A percentile compares a stretch with the other conserved stretches of the same genome.
Evolutionary conservation across 2,329 filamentous ascomycete species (phyloP).

Genomic region (Daldinia sp.): DNA sequence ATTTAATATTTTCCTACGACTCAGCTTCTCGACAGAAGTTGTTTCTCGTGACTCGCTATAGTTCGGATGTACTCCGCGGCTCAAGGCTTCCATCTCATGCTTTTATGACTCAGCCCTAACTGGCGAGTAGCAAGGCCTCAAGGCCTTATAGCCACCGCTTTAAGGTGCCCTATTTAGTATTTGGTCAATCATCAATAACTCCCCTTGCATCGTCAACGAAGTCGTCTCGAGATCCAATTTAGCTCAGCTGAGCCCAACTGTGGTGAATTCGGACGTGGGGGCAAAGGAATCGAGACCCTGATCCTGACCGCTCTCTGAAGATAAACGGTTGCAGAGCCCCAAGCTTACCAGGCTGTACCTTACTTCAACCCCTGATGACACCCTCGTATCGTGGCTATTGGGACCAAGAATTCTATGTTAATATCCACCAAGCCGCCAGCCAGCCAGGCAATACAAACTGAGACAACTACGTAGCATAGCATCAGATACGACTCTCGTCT

Average conservation of each 20-base stretch:
- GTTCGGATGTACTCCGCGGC: background rate
- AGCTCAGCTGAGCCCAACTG: slow-evolving; percentile 25
- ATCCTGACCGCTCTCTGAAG: slow-evolving; percentile 29
- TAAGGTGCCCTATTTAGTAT: slow-evolving; percentile 9
- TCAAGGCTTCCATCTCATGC: slow-evolving; percentile 7
- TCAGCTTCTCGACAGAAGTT: slow-evolving; percentile 22
- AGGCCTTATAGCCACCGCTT: background rate
- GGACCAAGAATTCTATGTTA: slow-evolving; percentile 18
- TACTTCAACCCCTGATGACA: slow-evolving; percentile 27
- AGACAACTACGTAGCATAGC: slow-evolving; percentile 27
- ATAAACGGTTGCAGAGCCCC: slow-evolving; percentile 32
- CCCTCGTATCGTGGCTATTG: slow-evolving; percentile 35
- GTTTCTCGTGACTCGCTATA: background rate
- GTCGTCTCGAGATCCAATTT: background rate
- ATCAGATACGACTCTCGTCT: slow-evolving; percentile 13
- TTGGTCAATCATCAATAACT: background rate
- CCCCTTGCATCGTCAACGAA: background rate
- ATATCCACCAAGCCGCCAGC: slow-evolving; percentile 2
- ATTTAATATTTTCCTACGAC: slow-evolving; percentile 9
- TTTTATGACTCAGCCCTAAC: slow-evolving; percentile 34
- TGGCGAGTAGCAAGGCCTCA: background rate
- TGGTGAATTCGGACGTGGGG: slow-evolving; percentile 24
- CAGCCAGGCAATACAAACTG: background rate
- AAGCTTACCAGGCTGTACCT: slow-evolving; percentile 35
- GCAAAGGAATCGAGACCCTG: slow-evolving; percentile 24